Evolutionary conservation across 306 rosid genomes (phyloP).

Genomic region (Quercus glauca): DNA sequence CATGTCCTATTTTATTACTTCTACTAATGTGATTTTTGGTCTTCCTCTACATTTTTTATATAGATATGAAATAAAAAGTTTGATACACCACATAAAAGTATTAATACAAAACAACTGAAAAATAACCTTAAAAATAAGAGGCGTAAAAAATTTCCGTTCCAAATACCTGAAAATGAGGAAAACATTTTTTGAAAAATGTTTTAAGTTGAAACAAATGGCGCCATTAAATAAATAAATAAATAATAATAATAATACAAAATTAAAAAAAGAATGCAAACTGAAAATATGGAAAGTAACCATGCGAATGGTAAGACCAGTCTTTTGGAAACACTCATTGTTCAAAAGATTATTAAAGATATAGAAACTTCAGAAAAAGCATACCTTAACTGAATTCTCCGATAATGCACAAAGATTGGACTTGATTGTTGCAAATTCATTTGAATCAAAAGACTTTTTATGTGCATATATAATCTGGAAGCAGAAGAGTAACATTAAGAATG

Average conservation of each 20-base stretch:
- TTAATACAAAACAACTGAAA: too few relatives aligned
- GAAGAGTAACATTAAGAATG: neutral
- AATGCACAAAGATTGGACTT: slow-evolving; percentile 44
- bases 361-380: slow-evolving; percentile 16
- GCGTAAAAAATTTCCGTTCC: too few relatives aligned
- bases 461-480: slow-evolving; percentile 66
- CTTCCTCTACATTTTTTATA: too few relatives aligned
- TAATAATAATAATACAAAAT: too few relatives aligned
- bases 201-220: too few relatives aligned
- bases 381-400: slow-evolving; percentile 30
- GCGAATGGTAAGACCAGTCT: neutral
- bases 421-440: slow-evolving; percentile 43
- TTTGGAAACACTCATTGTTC: neutral
- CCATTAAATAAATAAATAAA: too few relatives aligned
- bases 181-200: too few relatives aligned
- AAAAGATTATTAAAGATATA: neutral
- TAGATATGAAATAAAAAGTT: too few relatives aligned
- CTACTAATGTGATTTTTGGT: too few relatives aligned
- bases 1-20: too few relatives aligned
- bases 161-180: neutral
- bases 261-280: neutral
- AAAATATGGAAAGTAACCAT: neutral
- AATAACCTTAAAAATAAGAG: too few relatives aligned
- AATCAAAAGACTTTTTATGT: slow-evolving; percentile 65
- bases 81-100: too few relatives aligned